phyloP scores from a whole-genome alignment of 805 yeast genomes.

The Nakazawaea laoshanensis region DNA sequence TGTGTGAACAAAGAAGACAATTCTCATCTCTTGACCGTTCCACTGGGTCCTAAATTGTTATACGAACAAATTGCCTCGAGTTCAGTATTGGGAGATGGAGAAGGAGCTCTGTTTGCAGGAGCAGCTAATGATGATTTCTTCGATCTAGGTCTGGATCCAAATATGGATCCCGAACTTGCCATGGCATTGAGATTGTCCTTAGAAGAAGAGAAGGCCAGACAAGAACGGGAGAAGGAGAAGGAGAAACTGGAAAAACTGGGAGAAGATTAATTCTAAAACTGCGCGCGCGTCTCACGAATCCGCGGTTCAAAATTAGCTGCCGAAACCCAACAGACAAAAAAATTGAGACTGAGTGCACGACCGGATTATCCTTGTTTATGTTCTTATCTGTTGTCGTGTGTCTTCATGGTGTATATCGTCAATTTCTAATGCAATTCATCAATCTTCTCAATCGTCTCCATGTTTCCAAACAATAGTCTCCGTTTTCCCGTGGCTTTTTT shows the following conservation, averaged over 20 bases:
- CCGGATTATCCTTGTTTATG: constrained; percentile 14
- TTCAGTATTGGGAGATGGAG: constrained; percentile 65
- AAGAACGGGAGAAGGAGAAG: constrained; percentile 50
- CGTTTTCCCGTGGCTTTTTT: too few species aligned
- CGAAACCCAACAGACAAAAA: constrained; percentile 15
- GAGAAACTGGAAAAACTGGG: constrained; percentile 10
- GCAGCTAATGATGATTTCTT: constrained; percentile 40
- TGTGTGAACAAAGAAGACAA: constrained; percentile 69
- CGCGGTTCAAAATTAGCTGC: too few species aligned
- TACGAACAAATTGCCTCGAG: constrained; percentile 77
- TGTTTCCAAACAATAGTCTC: too few species aligned
- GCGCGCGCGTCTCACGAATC: too few species aligned
- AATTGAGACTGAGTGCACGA: constrained; percentile 14
- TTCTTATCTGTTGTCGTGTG: constrained; percentile 2
- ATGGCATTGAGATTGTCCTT: constrained; percentile 89
- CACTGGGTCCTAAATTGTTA: constrained; percentile 80
- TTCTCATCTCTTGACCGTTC: constrained; percentile 76
- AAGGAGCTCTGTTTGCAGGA: constrained; percentile 20
- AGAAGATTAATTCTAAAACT: too few species aligned
- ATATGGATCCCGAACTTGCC: constrained; percentile 95
- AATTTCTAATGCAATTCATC: too few species aligned
- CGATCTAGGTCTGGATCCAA: constrained; percentile 74
- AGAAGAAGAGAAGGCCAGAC: constrained; percentile 92
- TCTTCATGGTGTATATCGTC: not conserved
- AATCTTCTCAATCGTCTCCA: too few species aligned